Conservation (phyloP, 768 basidiomycete genomes). For the Kwoniella mangroviensis region DNA sequence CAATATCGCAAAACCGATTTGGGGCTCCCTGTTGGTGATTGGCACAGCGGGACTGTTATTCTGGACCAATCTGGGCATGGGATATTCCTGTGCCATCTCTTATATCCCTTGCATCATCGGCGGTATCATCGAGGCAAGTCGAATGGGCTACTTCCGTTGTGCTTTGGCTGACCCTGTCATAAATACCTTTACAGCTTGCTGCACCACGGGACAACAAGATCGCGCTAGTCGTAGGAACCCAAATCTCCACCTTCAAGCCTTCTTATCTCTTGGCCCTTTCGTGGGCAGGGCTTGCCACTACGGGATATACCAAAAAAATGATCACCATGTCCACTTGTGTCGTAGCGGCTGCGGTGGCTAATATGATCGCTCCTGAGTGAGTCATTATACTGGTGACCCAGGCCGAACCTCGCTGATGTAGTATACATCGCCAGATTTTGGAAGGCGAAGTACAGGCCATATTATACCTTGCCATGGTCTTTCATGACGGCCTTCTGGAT, state of each 20-base stretch:
- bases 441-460: conserved; percentile 10
- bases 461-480: conserved; percentile 1
- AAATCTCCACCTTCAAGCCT: conserved; percentile 17
- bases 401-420: no score
- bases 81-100: conserved; percentile 12
- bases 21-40: neutral
- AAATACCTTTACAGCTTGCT: neutral
- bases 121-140: conserved; percentile 9
- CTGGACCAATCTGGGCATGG: conserved; percentile 9
- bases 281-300: conserved; percentile 8
- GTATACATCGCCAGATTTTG: no score
- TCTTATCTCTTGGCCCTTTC: conserved; percentile 10
- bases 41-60: conserved; percentile 1
- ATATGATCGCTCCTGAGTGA: conserved; percentile 16
- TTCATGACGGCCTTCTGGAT: conserved; percentile 14
- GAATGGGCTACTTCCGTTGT: neutral
- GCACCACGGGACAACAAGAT: conserved; percentile 13
- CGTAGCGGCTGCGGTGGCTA: conserved; percentile 10
- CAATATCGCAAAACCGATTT: conserved; percentile 10
- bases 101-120: conserved; percentile 10
- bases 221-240: conserved; percentile 8
- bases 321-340: conserved; percentile 10
- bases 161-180: neutral
- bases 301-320: conserved; percentile 15
- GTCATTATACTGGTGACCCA: no score